Evolutionary conservation across 352 stramenopile species (phyloP).

Genomic region (Phytophthora pisi): DNA sequence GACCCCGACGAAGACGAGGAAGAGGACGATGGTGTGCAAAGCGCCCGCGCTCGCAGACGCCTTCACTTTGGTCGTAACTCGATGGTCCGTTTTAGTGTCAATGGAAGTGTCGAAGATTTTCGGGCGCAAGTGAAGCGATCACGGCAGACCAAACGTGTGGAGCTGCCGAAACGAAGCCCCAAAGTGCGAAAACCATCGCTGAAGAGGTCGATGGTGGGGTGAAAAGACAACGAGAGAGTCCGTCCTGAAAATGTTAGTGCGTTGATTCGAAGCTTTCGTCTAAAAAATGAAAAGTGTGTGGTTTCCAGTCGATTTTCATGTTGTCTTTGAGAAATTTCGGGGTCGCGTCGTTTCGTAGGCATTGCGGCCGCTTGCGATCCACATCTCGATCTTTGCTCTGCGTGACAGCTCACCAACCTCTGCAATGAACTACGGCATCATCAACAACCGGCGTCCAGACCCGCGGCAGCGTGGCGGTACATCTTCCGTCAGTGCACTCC

Average conservation of each 20-base stretch:
- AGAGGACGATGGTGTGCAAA: neutral
- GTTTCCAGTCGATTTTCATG: neutral
- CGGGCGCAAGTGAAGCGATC: neutral
- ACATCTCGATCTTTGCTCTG: conserved; percentile 21
- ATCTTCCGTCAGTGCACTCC: conserved; percentile 40
- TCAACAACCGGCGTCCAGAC: conserved; percentile 72
- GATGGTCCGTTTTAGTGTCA: conserved; percentile 4
- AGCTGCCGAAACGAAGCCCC: neutral
- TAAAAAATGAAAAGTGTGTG: neutral
- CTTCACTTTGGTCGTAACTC: conserved; percentile 21
- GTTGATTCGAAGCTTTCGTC: neutral
- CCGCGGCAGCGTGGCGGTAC: conserved; percentile 25
- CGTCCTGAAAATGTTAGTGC: neutral
- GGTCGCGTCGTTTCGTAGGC: conserved; percentile 25
- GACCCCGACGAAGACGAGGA: neutral
- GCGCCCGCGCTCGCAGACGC: neutral
- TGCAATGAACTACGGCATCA: conserved; percentile 86
- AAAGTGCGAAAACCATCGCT: conserved; percentile 7
- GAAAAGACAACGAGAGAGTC: neutral
- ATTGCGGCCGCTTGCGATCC: conserved; percentile 6
- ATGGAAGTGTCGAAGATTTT: conserved; percentile 14
- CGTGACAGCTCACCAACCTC: neutral
- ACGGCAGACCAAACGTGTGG: neutral
- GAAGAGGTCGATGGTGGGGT: neutral
- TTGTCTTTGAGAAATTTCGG: neutral